Conservation (phyloP, 768 basidiomycete species). For the Crucibulum laeve region DNA sequence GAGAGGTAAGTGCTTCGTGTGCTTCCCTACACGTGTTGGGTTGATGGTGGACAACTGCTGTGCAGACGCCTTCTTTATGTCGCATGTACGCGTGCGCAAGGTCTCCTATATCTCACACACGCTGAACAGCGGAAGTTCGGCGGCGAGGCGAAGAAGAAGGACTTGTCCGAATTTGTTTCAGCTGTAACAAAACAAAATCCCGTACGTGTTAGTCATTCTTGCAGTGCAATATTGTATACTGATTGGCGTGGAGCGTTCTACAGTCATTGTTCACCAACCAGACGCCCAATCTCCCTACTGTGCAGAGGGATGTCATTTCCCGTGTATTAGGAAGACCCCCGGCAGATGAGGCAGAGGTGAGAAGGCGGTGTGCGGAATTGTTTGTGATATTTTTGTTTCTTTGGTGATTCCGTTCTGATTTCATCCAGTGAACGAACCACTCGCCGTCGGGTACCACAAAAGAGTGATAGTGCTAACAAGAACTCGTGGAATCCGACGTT, state of each 20-base stretch:
- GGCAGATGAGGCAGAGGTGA: conserved; percentile 41
- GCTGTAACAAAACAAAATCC: conserved; percentile 33
- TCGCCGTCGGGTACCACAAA: not conserved
- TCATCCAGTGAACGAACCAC: not conserved
- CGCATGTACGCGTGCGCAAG: conserved; percentile 83
- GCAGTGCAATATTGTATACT: conserved; percentile 1
- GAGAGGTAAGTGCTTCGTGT: conserved; percentile 50
- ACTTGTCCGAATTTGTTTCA: conserved; percentile 56
- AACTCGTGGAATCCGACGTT: not conserved
- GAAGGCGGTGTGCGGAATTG: conserved; percentile 41
- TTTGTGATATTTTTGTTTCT: conserved; percentile 23
- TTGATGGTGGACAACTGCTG: not conserved
- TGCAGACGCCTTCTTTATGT: conserved; percentile 80
- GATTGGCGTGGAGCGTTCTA: conserved; percentile 13
- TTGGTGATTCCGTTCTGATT: not conserved
- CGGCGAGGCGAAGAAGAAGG: conserved; percentile 47
- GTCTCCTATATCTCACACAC: conserved; percentile 57
- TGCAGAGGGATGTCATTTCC: conserved; percentile 45
- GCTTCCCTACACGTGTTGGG: not conserved
- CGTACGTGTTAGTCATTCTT: conserved; percentile 23
- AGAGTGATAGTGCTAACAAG: not conserved
- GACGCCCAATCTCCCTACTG: conserved; percentile 34
- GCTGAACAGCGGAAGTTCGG: conserved; percentile 44
- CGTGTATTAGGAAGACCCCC: conserved; percentile 44
- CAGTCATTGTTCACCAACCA: conserved; percentile 36